These are phyloP conservation scores for Diaporthe helianthi DNA, from an alignment of 2,329 filamentous ascomycete genomes.

Conservation along the genomic window DNA sequence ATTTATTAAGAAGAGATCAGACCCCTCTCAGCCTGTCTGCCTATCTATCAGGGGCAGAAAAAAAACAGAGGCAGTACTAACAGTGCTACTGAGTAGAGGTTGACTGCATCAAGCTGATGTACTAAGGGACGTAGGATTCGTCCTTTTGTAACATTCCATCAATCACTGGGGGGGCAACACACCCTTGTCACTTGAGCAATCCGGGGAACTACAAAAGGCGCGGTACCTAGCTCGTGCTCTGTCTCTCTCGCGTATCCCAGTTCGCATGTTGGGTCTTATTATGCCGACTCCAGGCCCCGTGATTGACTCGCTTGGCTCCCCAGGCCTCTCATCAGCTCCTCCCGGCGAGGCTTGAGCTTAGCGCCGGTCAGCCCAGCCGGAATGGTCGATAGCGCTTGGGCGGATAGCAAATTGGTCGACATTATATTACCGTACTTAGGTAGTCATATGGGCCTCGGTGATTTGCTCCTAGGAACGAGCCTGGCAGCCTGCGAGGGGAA, in stretches of 20 bases:
- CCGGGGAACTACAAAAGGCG: background rate
- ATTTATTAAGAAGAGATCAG: background rate
- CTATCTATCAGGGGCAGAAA: no score
- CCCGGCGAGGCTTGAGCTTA: background rate
- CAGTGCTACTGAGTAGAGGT: no score
- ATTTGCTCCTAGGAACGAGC: background rate
- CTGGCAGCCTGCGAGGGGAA: no score
- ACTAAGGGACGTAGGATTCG: background rate
- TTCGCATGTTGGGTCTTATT: slow-evolving; percentile 15
- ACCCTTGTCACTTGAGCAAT: no score
- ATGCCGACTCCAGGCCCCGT: slow-evolving; percentile 3
- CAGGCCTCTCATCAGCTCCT: background rate
- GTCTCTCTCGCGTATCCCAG: background rate
- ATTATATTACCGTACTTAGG: no score
- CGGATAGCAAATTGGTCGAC: background rate
- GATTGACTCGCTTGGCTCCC: background rate
- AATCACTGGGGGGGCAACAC: background rate
- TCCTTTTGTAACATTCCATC: slow-evolving; percentile 17
- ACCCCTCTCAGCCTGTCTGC: background rate
- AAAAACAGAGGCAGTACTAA: no score
- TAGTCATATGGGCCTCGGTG: background rate
- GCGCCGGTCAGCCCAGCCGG: slow-evolving; percentile 9
- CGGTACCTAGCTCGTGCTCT: background rate
- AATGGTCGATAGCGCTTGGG: slow-evolving; percentile 6
- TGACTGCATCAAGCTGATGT: background rate